Evolutionary conservation across 768 basidiomycete species (phyloP).

Genomic region (Udeniomyces megalosporus): DNA sequence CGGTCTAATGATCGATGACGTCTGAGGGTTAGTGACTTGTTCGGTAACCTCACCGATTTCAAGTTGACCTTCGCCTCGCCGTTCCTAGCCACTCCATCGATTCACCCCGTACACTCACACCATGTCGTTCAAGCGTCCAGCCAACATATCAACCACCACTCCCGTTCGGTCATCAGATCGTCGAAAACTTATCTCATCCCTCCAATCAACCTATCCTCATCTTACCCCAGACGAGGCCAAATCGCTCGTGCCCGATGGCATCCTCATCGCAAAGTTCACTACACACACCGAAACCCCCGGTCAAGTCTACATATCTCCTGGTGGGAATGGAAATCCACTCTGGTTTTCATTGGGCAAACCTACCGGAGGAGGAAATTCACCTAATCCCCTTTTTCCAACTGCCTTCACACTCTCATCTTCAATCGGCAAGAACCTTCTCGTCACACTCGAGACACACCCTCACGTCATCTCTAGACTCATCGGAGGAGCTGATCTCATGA

Average conservation of each 20-base stretch:
- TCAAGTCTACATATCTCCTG: conserved; percentile 9
- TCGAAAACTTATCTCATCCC: neutral
- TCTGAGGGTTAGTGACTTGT: too few relatives aligned
- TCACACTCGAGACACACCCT: conserved; percentile 52
- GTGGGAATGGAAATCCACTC: conserved; percentile 1
- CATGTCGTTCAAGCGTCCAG: conserved; percentile 13
- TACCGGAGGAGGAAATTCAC: neutral
- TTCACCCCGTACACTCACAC: too few relatives aligned
- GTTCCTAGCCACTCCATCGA: too few relatives aligned
- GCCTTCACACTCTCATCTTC: conserved; percentile 71
- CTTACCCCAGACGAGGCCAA: conserved; percentile 5
- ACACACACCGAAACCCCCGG: conserved; percentile 11
- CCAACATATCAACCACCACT: conserved; percentile 2
- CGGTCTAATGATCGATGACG: too few relatives aligned
- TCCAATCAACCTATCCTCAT: neutral
- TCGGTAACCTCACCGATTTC: too few relatives aligned
- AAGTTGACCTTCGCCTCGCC: too few relatives aligned
- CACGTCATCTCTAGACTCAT: conserved; percentile 54
- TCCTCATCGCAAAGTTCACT: conserved; percentile 3
- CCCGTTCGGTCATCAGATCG: conserved; percentile 10
- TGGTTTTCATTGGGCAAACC: conserved; percentile 12
- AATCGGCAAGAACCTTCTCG: conserved; percentile 52
- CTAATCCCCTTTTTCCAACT: conserved; percentile 18
- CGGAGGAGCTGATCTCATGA: conserved; percentile 76
- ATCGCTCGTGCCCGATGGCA: conserved; percentile 8